Conservation (phyloP, 108 stramenopile genomes). For the Parmales sp. region DNA sequence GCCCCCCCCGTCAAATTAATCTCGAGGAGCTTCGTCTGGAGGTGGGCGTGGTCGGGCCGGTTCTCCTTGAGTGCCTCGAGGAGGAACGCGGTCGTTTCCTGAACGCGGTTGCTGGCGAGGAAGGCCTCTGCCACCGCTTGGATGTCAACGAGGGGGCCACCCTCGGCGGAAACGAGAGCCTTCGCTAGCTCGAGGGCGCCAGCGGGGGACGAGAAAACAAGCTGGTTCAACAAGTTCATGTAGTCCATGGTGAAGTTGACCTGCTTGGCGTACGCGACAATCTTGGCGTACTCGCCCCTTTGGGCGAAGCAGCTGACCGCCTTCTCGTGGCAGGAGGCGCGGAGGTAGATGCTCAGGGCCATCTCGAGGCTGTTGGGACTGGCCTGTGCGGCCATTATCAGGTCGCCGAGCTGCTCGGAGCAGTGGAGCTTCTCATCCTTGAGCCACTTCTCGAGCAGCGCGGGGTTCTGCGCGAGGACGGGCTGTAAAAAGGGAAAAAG, state of each 20-base stretch:
- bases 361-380: no score
- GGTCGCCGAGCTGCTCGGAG: slow-evolving; percentile 93
- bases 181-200: slow-evolving; percentile 96
- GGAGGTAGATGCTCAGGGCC: slow-evolving; percentile 93
- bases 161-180: slow-evolving; percentile 83
- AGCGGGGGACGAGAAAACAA: slow-evolving; percentile 91
- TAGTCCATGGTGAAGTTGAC: slow-evolving; percentile 95
- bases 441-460: slow-evolving; percentile 98
- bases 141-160: slow-evolving; percentile 88
- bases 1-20: slow-evolving; percentile 98
- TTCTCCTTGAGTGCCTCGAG: slow-evolving; percentile 97
- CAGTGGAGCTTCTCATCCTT: slow-evolving; percentile 91
- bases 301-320: slow-evolving; percentile 97
- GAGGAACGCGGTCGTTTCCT: slow-evolving; percentile 95
- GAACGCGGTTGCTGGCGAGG: slow-evolving; percentile 86
- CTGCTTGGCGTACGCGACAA: slow-evolving; percentile 83
- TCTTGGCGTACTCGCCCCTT: slow-evolving; percentile 96
- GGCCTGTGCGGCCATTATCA: slow-evolving; percentile 83
- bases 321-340: slow-evolving; percentile 91
- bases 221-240: slow-evolving; percentile 88
- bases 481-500: no score
- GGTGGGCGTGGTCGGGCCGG: slow-evolving; percentile 94
- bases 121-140: slow-evolving; percentile 95
- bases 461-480: slow-evolving; percentile 85
- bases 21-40: slow-evolving; percentile 99